Base-by-base conservation (phyloP, 2,329 filamentous ascomycete genomes). In the Ophidiomyces ophidiicola region DNA sequence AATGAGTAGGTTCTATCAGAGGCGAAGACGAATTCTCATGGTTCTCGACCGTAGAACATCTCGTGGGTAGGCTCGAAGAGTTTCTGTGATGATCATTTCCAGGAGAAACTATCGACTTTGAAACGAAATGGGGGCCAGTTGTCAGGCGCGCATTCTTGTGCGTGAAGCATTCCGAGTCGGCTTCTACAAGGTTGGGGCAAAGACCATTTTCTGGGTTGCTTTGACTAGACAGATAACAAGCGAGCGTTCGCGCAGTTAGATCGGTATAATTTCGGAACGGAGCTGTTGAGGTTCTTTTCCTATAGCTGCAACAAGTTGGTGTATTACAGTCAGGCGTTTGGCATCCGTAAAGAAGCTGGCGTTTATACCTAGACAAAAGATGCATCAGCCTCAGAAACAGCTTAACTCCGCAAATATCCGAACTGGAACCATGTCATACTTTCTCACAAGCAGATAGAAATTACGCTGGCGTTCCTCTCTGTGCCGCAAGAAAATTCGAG, bases 281-380 rank as follows among this genome's bases (percentile, higher is more conserved):
- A 0, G 72, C 72, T 46, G 75, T 74, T 23, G 75, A 71, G 28
- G 78, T 63, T 48, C 81, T 73, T 58, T 73, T 80, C 40, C 82
- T 76, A 56, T 75, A 85, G 45, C 78, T 85, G 53, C 88, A 80
- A 62, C 86, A 94, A 10, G 83, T 88, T 10, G 83, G 63, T 1
- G 78, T 88, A 24, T 67, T 68, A 60, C 86, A 94, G 36, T 69
- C 66, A 38, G 69, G 64, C 47, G 72, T 74, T 45, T 74, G 75
- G 56, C 86, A 94, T 46, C 86, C 86, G 48, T 82, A 72, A 41
- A 85, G 75, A n/a, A 94, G 73, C 60, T 94, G 86, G 23, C 74
- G 67, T 35, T 87, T 76, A 54, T 82, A 92, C 51, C 82, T 88
- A 38, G 7, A 3, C 18, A 11, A 6, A 17, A n/a, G 15, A 17